phyloP scores from a whole-genome alignment of 2,329 filamentous ascomycete genomes.

The Alternaria sp. region DNA sequence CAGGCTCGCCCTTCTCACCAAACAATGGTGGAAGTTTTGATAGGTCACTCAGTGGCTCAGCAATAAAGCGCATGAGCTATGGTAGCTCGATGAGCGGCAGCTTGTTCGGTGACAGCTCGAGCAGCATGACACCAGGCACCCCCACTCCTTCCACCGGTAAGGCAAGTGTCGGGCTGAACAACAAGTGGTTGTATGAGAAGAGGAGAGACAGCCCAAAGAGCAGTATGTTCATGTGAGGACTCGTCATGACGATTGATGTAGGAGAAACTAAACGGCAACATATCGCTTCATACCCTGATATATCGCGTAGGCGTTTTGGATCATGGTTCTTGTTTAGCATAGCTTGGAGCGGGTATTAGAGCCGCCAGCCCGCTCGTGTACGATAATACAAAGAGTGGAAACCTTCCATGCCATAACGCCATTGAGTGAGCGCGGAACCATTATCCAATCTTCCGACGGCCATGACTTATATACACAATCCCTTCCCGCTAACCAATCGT shows the following conservation, averaged over 20 bases:
- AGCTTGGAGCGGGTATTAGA: constrained; percentile 1
- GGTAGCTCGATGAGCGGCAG: constrained; percentile 57
- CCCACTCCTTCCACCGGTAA: constrained; percentile 70
- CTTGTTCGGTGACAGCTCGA: constrained; percentile 51
- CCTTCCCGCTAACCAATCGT: neutral
- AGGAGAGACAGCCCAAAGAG: constrained; percentile 64
- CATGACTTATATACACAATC: neutral
- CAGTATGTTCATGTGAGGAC: constrained; percentile 37
- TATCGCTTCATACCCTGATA: constrained; percentile 46
- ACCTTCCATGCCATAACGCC: constrained; percentile 4
- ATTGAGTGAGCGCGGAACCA: neutral
- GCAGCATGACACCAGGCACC: constrained; percentile 62
- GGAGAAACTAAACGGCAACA: constrained; percentile 15
- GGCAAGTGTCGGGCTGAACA: constrained; percentile 82
- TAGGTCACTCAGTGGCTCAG: constrained; percentile 66
- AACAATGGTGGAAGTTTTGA: constrained; percentile 65
- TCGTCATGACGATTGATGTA: neutral
- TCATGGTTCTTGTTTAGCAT: constrained; percentile 7
- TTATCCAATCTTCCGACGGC: neutral
- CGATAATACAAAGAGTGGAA: constrained; percentile 21
- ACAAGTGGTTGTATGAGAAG: constrained; percentile 94
- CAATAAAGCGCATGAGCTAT: constrained; percentile 69
- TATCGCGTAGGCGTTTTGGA: constrained; percentile 38
- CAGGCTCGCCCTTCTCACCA: constrained; percentile 61
- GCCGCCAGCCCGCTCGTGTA: neutral